Percentiles rank a stretch among this genome's conserved stretches.
phyloP scores from a whole-genome alignment of 108 stramenopile genomes.

The Nitzschia putrida region DNA sequence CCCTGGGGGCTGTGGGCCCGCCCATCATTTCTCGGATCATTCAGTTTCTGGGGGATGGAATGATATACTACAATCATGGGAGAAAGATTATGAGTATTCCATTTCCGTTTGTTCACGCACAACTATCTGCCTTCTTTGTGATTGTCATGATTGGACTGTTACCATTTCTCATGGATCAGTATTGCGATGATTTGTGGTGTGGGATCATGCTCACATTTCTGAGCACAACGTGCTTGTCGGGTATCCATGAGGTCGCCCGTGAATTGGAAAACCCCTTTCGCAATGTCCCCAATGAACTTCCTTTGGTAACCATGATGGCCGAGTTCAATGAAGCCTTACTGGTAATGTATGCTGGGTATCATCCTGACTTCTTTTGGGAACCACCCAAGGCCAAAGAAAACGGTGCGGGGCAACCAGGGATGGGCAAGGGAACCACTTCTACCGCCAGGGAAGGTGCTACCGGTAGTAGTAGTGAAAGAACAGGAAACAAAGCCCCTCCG shows the following conservation, averaged over 20 bases:
- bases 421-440: no score
- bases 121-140: slow-evolving; percentile 67
- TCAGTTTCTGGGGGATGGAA: slow-evolving; percentile 77
- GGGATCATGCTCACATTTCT: slow-evolving; percentile 57
- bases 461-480: no score
- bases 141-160: slow-evolving; percentile 46
- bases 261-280: slow-evolving; percentile 82
- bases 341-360: slow-evolving; percentile 69
- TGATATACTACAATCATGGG: slow-evolving; percentile 77
- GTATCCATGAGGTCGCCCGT: slow-evolving; percentile 74
- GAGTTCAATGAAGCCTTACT: slow-evolving; percentile 72
- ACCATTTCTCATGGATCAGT: slow-evolving; percentile 75
- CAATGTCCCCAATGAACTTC: slow-evolving; percentile 77
- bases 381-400: no score
- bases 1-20: slow-evolving; percentile 64
- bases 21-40: slow-evolving; percentile 68
- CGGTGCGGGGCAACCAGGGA: no score
- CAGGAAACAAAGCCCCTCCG: no score
- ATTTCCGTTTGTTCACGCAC: slow-evolving; percentile 77
- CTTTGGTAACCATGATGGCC: slow-evolving; percentile 65
- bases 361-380: slow-evolving; percentile 76
- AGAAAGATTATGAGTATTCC: slow-evolving; percentile 74
- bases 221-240: slow-evolving; percentile 60
- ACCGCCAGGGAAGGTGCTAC: no score
- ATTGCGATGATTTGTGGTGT: slow-evolving; percentile 49